A percentile compares a stretch with the other conserved stretches of the same genome.
phyloP scores from a whole-genome alignment of 805 yeast genomes.

The Candida krabiensis region DNA sequence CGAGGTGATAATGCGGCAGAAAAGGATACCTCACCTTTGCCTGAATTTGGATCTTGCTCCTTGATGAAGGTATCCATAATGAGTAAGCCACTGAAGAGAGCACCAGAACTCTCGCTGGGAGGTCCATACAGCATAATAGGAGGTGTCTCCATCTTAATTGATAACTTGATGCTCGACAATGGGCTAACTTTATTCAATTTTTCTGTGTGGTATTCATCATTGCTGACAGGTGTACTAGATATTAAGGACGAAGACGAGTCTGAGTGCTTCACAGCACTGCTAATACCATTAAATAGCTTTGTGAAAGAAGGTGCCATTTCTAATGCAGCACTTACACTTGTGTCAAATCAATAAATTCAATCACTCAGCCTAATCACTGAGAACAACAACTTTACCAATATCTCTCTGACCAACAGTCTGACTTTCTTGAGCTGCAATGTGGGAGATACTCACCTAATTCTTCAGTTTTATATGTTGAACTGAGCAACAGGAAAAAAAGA shows the following conservation, averaged over 20 bases:
- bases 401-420: too few relatives aligned
- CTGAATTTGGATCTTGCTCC: constrained; percentile 1
- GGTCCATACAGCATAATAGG: constrained; percentile 85
- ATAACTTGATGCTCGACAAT: constrained; percentile 36
- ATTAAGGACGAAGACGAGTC: constrained; percentile 4
- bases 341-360: too few relatives aligned
- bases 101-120: constrained; percentile 78
- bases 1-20: constrained; percentile 1
- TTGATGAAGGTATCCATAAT: constrained; percentile 49
- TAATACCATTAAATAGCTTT: constrained; percentile 17
- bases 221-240: not conserved
- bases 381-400: too few relatives aligned
- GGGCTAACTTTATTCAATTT: constrained; percentile 26
- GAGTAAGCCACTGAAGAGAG: constrained; percentile 78
- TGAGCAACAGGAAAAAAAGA: too few relatives aligned
- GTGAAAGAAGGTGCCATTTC: constrained; percentile 19
- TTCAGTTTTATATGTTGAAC: too few relatives aligned
- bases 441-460: too few relatives aligned
- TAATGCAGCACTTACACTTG: too few relatives aligned
- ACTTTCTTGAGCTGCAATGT: too few relatives aligned
- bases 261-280: constrained; percentile 9
- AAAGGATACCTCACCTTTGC: not conserved
- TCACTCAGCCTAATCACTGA: too few relatives aligned
- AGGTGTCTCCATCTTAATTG: constrained; percentile 80
- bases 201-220: constrained; percentile 28